Evolutionary conservation across 352 stramenopile species (phyloP), one percentile per base, ranked within the genome.

Genomic region (Halophytophthora polymorphica): DNA sequence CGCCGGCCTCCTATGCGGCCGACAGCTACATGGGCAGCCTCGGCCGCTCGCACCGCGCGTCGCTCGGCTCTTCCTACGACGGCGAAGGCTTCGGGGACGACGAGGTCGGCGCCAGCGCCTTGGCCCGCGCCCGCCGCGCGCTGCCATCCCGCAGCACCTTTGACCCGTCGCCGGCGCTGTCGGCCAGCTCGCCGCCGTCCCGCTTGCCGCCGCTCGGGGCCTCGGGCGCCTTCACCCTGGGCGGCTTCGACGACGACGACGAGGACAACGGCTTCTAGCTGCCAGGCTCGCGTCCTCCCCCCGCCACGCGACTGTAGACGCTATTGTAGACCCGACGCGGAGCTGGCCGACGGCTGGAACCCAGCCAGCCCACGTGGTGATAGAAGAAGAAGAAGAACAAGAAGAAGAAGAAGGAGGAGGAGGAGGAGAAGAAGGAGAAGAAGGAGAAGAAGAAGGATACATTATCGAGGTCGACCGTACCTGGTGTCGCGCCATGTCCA

Each of bases 151-250:
- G 73, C 14, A 66, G 56, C n/a, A 77, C 64, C 53, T 90, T 90
- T 22, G 71, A 75, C 13, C 77, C 79, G 14, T 90, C 79, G 5
- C 79, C 79, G 18, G 76, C 77, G 44, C 57, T 90, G 10, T 90
- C 79, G 2, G 72, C 68, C 14, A 88, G 79, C 38, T 90, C 79
- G 28, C 79, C 79, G 13, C 76, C 79, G 31, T 90, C 79, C 8
- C 69, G 73, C 47, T 45, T 90, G 45, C 79, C 79, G 11, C 79
- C 73, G 1, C 51, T 90, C n/a, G 64, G 63, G 12, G 58, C 66
- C 14, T 64, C 69, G 3, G 69, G 77, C 35, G 64, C 76, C 35
- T 83, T 90, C 51, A 69, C 58, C n/a, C 69, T 83, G n/a, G 71
- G 66, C 2, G 78, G 69, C 7, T 87, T 87, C 22, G 76, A 82